Evolutionary conservation across 2,329 filamentous ascomycete genomes (phyloP), one percentile per base, ranked within the genome.

Genomic region (Fusarium armeniacum): DNA sequence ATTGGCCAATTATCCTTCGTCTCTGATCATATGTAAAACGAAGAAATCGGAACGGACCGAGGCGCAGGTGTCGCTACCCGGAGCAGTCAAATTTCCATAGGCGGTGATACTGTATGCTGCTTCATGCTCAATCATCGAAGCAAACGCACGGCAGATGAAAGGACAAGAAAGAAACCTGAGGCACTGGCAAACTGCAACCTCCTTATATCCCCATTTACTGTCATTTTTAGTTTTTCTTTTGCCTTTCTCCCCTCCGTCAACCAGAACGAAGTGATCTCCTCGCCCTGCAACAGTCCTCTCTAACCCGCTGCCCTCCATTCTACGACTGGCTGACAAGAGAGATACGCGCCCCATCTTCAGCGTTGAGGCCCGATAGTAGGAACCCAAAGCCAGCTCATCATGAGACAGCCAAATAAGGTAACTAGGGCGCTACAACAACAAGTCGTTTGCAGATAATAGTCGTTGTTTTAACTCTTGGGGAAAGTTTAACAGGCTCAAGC

Each of bases 11-110:
- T 46, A 50, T 32, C 18, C 50, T 30, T 50, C 67, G 32, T 38
- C 36, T 53, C 49, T 33, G 52, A 38, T 52, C 45, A 68, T 57
- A 44, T 59, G 49, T 32, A 45, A 68, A 58, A 59, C 53, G 53
- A 49, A 58, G n/a, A 67, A 52, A 64, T 69, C 68, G 68, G 68
- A 67, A 69, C 68, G 68, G 67, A 70, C 68, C 67, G 67, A 71
- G 64, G 68, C 68, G 68, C 56, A 56, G 49, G 59, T 46, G 64
- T 55, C 38, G 55, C 57, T 55, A 55, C 54, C 45, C 44, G 49
- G 56, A 55, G 51, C 32, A 62, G 30, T 61, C 24, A 59, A 45
- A 28, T 32, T 52, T 36, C 45, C 40, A 46, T 51, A 35, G 40
- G 40, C 36, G 51, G 52, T 41, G 49, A 30, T 52, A 30, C 51